These are phyloP conservation scores for Lecanicillium sp. DNA, from an alignment of 2,329 filamentous ascomycete species.

Conservation along the genomic window DNA sequence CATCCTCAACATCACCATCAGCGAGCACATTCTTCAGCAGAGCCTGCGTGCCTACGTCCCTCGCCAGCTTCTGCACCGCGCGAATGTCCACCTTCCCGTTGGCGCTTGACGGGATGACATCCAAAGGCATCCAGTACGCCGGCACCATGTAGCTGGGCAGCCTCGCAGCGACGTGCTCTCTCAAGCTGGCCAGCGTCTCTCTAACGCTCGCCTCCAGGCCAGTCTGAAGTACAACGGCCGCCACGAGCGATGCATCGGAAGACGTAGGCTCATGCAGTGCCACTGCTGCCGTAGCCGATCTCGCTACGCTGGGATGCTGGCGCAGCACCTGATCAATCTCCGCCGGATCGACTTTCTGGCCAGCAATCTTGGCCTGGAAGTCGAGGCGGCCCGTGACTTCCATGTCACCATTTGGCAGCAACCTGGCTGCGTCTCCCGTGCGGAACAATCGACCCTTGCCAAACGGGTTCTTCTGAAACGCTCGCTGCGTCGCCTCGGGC, in stretches of 20 bases:
- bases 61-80: background rate
- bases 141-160: constrained; percentile 19
- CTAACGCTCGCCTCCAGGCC: no score
- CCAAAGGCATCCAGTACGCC: constrained; percentile 13
- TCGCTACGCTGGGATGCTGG: background rate
- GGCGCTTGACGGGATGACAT: constrained; percentile 14
- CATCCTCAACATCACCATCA: background rate
- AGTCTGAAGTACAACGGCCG: no score
- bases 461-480: constrained; percentile 11
- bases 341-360: constrained; percentile 10
- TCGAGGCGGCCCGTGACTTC: constrained; percentile 15
- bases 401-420: constrained; percentile 9
- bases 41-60: background rate
- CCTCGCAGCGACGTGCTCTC: background rate
- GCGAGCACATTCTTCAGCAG: background rate
- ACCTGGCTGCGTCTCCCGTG: constrained; percentile 14
- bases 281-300: background rate
- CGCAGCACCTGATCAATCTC: constrained; percentile 6
- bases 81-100: constrained; percentile 16
- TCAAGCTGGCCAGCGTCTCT: background rate
- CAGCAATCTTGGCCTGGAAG: constrained; percentile 17
- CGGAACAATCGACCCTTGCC: constrained; percentile 11
- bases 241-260: background rate
- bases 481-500: constrained; percentile 7
- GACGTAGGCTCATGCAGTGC: background rate